Percentiles rank a stretch among this genome's conserved stretches.
Conservation (phyloP, 495 filamentous ascomycete genomes). For the Aspergillus indologenus region DNA sequence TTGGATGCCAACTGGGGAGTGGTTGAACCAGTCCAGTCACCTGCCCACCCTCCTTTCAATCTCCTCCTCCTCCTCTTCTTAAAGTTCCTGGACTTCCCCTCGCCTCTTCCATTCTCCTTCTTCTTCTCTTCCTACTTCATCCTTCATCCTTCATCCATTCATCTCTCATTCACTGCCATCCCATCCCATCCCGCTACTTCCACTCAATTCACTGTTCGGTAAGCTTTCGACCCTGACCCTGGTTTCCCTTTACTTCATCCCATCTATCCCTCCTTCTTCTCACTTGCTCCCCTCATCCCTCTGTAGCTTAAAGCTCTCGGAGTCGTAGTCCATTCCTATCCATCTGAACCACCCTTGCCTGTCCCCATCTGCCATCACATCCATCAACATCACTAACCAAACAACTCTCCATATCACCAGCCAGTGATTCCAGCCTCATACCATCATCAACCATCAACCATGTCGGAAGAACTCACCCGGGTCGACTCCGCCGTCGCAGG, state of each 20-base stretch:
- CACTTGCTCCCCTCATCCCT: not conserved
- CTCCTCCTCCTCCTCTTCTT: conserved; percentile 23
- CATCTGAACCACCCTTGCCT: not conserved
- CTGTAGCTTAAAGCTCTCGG: not conserved
- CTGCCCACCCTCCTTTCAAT: conserved; percentile 26
- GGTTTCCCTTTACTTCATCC: not conserved
- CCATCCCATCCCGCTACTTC: conserved; percentile 17
- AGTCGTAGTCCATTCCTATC: no score
- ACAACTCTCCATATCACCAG: not conserved
- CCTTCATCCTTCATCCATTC: conserved; percentile 21
- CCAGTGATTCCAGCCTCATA: conserved; percentile 10
- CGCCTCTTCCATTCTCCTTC: conserved; percentile 19
- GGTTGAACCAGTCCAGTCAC: conserved; percentile 31
- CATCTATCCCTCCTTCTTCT: no score
- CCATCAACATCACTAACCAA: not conserved
- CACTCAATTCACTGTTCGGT: conserved; percentile 1
- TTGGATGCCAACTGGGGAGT: not conserved
- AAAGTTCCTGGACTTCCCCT: conserved; percentile 14
- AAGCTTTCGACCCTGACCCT: not conserved
- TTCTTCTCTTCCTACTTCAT: conserved; percentile 18
- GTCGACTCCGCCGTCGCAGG: conserved; percentile 85
- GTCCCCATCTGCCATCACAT: not conserved
- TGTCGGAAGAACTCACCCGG: conserved; percentile 72
- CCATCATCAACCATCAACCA: conserved; percentile 38
- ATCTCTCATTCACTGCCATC: conserved; percentile 21